phyloP scores from a whole-genome alignment of 179 eudicot species.

The Beta lomatogona region DNA sequence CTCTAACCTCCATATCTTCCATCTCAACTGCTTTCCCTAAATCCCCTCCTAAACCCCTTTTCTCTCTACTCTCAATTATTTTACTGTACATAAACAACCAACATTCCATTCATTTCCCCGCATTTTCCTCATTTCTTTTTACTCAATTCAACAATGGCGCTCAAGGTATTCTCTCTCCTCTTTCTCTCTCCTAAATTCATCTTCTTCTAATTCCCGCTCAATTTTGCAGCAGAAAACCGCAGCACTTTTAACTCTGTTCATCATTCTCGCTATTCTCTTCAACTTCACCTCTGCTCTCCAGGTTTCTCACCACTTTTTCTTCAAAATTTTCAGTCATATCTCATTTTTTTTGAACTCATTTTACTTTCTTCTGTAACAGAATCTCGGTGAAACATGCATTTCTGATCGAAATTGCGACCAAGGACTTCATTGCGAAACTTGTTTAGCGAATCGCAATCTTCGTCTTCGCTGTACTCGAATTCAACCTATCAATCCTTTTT shows the following conservation, averaged over 20 bases:
- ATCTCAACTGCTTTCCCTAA: background rate
- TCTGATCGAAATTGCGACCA: constrained; percentile 48
- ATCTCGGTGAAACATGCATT: constrained; percentile 62
- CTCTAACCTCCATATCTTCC: too few species aligned
- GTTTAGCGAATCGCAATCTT: constrained; percentile 52
- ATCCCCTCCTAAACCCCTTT: too few species aligned
- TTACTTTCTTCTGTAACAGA: background rate
- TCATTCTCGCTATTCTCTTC: constrained; percentile 37
- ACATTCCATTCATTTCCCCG: constrained; percentile 12
- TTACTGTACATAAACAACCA: background rate
- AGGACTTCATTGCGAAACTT: constrained; percentile 84
- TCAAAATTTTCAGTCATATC: background rate
- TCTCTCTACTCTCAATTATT: too few species aligned
- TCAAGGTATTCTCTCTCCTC: constrained; percentile 13
- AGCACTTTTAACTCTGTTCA: constrained; percentile 22
- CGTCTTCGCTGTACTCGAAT: constrained; percentile 80
- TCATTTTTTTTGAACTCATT: background rate
- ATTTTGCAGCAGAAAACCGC: constrained; percentile 16
- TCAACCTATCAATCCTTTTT: constrained; percentile 64
- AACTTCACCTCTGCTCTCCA: constrained; percentile 51
- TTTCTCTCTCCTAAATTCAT: constrained; percentile 14
- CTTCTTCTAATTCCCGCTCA: constrained; percentile 17
- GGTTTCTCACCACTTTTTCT: constrained; percentile 33
- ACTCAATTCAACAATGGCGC: constrained; percentile 19
- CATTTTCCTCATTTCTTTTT: background rate